Evolutionary conservation across 176 grass and related monocot species (phyloP).

Genomic region (Ananas comosus): DNA sequence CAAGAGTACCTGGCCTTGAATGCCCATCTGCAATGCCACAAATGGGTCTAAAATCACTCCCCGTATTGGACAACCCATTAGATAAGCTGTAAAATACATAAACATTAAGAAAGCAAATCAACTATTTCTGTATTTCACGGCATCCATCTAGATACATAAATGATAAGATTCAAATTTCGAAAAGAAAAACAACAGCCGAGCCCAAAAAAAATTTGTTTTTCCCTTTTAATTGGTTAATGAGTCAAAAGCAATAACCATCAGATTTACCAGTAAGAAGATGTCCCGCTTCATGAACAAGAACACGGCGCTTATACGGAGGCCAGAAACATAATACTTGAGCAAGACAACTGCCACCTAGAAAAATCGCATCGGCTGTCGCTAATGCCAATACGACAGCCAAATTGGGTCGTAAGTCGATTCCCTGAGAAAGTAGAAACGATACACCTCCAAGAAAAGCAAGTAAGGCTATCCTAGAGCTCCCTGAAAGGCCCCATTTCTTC

Average conservation of each 20-base stretch:
- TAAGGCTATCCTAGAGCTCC: constrained; percentile 56
- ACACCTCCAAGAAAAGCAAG: constrained; percentile 53
- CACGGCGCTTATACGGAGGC: constrained; percentile 70
- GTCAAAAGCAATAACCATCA: too few species aligned
- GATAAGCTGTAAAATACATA: constrained; percentile 49
- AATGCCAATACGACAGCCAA: constrained; percentile 61
- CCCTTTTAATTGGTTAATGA: too few species aligned
- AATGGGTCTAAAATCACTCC: constrained; percentile 94
- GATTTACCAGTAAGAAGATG: constrained; percentile 73
- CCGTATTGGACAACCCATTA: constrained; percentile 94
- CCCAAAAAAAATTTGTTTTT: too few species aligned
- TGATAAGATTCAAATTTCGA: too few species aligned
- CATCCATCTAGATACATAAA: too few species aligned
- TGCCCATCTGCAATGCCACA: constrained; percentile 86
- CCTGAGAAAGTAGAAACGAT: constrained; percentile 68
- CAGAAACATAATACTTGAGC: constrained; percentile 84
- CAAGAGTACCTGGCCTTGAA: constrained; percentile 71
- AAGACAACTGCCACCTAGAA: constrained; percentile 66
- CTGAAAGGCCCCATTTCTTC: constrained; percentile 78
- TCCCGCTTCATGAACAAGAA: constrained; percentile 91
- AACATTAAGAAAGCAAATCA: background rate
- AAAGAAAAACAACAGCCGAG: too few species aligned
- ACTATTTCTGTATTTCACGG: too few species aligned
- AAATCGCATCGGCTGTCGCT: constrained; percentile 53
- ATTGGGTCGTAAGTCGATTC: constrained; percentile 67